Conservation (phyloP, 441 rosid species). For the Monsonia emarginata region DNA sequence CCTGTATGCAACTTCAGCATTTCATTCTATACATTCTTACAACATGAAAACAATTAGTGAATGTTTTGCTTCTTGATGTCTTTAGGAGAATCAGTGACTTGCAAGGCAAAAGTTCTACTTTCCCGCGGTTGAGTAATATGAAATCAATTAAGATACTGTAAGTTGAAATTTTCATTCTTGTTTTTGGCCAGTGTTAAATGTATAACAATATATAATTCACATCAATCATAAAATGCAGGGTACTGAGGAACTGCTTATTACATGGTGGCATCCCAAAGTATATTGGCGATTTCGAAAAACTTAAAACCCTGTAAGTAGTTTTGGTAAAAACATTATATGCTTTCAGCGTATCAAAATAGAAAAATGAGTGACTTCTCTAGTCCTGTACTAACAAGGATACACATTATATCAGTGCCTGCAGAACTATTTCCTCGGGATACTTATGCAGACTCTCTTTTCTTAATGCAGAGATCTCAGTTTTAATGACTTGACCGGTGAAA, state of each 20-base stretch:
- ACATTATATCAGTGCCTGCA: not conserved
- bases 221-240: slow-evolving; percentile 31
- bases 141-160: slow-evolving; percentile 60
- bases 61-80: slow-evolving; percentile 11
- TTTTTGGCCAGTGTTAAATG: not conserved
- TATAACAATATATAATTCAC: not conserved
- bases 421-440: not conserved
- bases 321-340: not conserved
- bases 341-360: too few species aligned
- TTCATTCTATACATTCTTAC: slow-evolving; percentile 5
- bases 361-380: not conserved
- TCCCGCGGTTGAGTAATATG: slow-evolving; percentile 44
- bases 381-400: not conserved
- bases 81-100: slow-evolving; percentile 75
- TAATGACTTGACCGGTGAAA: slow-evolving; percentile 56
- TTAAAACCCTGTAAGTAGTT: slow-evolving; percentile 61
- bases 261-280: slow-evolving; percentile 52
- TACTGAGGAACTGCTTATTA: slow-evolving; percentile 54
- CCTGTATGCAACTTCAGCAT: slow-evolving; percentile 41
- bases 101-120: slow-evolving; percentile 42
- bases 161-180: slow-evolving; percentile 23
- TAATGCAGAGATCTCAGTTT: slow-evolving; percentile 72
- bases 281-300: slow-evolving; percentile 44
- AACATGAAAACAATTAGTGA: not conserved
- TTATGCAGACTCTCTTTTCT: slow-evolving; percentile 3